phyloP scores from a whole-genome alignment of 352 stramenopile genomes.

The Globisporangium orthogonon region DNA sequence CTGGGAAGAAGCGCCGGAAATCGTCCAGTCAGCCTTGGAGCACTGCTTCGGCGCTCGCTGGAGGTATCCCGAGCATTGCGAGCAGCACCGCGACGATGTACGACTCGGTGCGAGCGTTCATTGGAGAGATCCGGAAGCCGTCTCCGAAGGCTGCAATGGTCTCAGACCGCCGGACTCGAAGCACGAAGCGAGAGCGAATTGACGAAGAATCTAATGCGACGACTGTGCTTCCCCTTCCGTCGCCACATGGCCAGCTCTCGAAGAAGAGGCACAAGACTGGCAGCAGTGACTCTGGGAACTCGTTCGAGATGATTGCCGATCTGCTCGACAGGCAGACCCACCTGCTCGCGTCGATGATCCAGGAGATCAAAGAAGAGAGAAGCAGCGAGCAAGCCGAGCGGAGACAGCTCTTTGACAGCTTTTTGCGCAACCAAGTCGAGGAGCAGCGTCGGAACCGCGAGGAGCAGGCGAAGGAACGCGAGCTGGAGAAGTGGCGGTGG shows the following conservation, averaged over 20 bases:
- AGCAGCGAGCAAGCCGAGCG: neutral
- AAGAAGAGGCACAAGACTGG: neutral
- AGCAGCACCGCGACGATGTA: conserved; percentile 2
- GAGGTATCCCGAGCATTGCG: neutral
- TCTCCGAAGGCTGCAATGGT: neutral
- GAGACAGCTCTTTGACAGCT: neutral
- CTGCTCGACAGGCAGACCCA: conserved; percentile 1
- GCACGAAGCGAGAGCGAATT: neutral
- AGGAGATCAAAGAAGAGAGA: neutral
- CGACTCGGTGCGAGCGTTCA: conserved; percentile 4
- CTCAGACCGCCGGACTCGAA: neutral
- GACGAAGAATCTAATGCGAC: neutral
- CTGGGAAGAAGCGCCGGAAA: neutral
- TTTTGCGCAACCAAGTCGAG: neutral
- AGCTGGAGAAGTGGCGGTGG: neutral
- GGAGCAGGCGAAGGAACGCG: conserved; percentile 1
- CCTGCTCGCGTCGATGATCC: neutral
- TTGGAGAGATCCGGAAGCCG: neutral
- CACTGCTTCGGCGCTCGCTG: neutral
- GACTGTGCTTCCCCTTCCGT: neutral
- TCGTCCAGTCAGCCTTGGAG: neutral
- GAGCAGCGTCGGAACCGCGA: conserved; percentile 1
- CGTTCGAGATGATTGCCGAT: neutral
- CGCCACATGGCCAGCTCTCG: neutral
- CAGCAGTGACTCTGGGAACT: neutral